These are phyloP conservation scores for Abrus pulchellus DNA, from an alignment of 306 rosid genomes.

Conservation along the genomic window DNA sequence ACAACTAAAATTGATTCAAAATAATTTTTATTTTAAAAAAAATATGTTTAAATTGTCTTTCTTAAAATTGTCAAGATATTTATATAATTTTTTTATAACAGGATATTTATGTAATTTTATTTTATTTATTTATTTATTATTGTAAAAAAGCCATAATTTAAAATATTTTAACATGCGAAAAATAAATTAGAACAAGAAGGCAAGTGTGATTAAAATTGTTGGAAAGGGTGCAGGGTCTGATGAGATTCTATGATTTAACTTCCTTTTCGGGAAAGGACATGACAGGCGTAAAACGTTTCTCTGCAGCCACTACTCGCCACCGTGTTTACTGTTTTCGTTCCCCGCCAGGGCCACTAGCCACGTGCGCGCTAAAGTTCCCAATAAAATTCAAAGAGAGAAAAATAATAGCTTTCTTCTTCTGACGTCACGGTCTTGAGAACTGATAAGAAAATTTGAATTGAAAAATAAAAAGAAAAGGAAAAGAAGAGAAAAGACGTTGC, in stretches of 20 bases:
- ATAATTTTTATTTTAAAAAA: too few relatives aligned
- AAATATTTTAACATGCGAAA: too few relatives aligned
- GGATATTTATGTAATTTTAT: too few relatives aligned
- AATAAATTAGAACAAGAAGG: too few relatives aligned
- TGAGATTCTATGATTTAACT: not conserved
- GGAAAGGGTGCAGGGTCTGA: not conserved
- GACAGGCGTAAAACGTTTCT: not conserved
- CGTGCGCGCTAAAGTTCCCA: not conserved
- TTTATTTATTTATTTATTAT: too few relatives aligned
- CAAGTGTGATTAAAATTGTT: too few relatives aligned
- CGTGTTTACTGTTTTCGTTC: not conserved
- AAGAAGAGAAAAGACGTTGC: constrained; percentile 34
- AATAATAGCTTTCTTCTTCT: not conserved
- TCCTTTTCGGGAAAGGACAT: constrained; percentile 15
- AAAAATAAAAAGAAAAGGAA: not conserved
- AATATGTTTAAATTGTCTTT: too few relatives aligned
- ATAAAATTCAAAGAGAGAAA: not conserved
- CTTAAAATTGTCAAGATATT: too few relatives aligned
- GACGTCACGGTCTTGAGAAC: not conserved
- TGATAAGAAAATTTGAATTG: not conserved
- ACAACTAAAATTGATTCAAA: too few relatives aligned
- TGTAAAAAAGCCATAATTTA: too few relatives aligned
- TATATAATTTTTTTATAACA: too few relatives aligned
- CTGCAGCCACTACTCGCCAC: not conserved
- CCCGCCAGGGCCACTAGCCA: not conserved